These are phyloP conservation scores for Poa pratensis DNA, from an alignment of 176 grass and related monocot species.

Conservation along the genomic window DNA sequence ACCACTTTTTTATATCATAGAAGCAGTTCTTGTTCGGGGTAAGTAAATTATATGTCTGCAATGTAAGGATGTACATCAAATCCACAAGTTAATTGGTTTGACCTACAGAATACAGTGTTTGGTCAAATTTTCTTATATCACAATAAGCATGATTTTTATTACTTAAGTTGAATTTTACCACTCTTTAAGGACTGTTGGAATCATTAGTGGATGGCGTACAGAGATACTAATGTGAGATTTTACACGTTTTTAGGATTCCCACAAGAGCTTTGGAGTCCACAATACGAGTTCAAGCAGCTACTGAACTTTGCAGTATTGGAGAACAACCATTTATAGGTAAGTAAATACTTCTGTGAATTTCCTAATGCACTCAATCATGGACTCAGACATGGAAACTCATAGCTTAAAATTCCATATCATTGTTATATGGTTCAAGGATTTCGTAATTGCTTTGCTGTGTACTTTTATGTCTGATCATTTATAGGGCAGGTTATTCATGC, in stretches of 20 bases:
- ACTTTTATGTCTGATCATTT: neutral
- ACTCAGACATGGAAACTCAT: neutral
- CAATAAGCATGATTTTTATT: neutral
- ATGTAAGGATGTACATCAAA: neutral
- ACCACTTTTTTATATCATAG: too few relatives aligned
- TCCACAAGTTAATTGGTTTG: neutral
- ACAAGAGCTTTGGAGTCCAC: neutral
- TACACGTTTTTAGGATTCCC: neutral
- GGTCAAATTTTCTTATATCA: too few relatives aligned
- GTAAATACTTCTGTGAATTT: neutral
- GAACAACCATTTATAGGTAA: neutral
- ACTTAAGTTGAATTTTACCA: neutral
- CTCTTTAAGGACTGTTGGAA: too few relatives aligned
- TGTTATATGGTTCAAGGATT: neutral
- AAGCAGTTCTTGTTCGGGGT: neutral
- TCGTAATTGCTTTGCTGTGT: neutral
- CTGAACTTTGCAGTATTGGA: neutral
- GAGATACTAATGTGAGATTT: neutral
- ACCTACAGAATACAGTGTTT: too few relatives aligned
- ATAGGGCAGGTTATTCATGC: too few relatives aligned
- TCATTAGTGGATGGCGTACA: neutral
- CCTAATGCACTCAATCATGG: neutral
- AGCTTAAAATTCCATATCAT: neutral
- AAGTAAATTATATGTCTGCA: neutral
- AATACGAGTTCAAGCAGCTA: neutral